phyloP scores from a whole-genome alignment of 352 stramenopile genomes.

The Phytophthora cactorum region DNA sequence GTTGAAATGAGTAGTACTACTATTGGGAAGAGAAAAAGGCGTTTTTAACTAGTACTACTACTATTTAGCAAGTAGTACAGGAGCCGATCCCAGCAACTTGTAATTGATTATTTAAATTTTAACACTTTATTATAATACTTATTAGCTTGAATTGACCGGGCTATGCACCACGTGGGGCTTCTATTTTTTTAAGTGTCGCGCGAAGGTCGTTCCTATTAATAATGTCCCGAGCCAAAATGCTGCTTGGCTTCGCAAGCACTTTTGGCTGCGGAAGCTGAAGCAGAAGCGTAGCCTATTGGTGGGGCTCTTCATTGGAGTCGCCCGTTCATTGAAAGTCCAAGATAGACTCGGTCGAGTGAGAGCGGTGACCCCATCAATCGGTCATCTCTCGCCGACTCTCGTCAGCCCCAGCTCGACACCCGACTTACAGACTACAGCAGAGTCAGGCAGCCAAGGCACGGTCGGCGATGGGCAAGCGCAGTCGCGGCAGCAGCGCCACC shows the following conservation, averaged over 20 bases:
- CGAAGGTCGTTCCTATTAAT: neutral
- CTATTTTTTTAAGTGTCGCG: slow-evolving; percentile 1
- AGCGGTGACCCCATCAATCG: slow-evolving; percentile 26
- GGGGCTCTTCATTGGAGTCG: slow-evolving; percentile 1
- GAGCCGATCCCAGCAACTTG: too few relatives aligned
- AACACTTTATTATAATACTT: too few relatives aligned
- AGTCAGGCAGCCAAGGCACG: slow-evolving; percentile 1
- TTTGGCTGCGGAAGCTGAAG: slow-evolving; percentile 27
- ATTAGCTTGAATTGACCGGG: too few relatives aligned
- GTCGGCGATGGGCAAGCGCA: slow-evolving; percentile 45
- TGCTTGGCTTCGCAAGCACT: slow-evolving; percentile 12
- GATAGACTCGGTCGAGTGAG: neutral
- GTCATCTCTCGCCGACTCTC: neutral
- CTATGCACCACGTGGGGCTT: neutral
- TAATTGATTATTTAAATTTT: too few relatives aligned
- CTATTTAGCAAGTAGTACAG: too few relatives aligned
- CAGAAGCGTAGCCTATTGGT: neutral
- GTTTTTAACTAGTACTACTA: too few relatives aligned
- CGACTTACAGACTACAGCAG: slow-evolving; percentile 1
- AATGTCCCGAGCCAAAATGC: neutral
- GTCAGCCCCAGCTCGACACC: too few relatives aligned
- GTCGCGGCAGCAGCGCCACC: slow-evolving; percentile 34
- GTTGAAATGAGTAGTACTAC: too few relatives aligned
- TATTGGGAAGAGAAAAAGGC: too few relatives aligned
- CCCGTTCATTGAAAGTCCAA: slow-evolving; percentile 13